A percentile compares a stretch with the other conserved stretches of the same genome.
Evolutionary conservation across 805 yeast species (phyloP).

Genomic region (Candida argentea): DNA sequence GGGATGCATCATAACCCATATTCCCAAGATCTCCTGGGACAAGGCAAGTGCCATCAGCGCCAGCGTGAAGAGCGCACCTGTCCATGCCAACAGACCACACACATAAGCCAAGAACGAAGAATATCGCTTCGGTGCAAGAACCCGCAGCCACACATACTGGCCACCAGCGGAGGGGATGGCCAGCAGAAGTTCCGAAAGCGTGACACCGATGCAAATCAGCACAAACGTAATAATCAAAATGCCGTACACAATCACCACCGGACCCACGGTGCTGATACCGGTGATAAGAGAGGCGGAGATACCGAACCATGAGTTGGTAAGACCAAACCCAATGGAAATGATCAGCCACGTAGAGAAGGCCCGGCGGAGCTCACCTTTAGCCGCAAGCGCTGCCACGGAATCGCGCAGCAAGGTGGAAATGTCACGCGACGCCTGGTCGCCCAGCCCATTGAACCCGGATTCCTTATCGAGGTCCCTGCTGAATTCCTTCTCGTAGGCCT

Average conservation of each 20-base stretch:
- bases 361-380: constrained; percentile 17
- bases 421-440: too few relatives aligned
- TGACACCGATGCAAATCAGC: constrained; percentile 26
- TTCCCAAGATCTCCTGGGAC: constrained; percentile 26
- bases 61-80: constrained; percentile 31
- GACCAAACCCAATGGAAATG: constrained; percentile 30
- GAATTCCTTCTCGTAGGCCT: too few relatives aligned
- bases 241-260: constrained; percentile 30
- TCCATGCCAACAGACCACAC: constrained; percentile 33
- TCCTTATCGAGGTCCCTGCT: too few relatives aligned
- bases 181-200: constrained; percentile 28
- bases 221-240: constrained; percentile 27
- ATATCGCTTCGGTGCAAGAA: constrained; percentile 27
- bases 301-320: constrained; percentile 36
- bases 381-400: background rate
- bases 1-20: constrained; percentile 27
- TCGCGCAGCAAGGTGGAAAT: background rate
- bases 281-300: constrained; percentile 30
- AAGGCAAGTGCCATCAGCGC: constrained; percentile 30
- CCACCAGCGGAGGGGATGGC: constrained; percentile 35
- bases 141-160: constrained; percentile 34
- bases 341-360: constrained; percentile 30
- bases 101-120: constrained; percentile 28
- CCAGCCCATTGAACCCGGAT: too few relatives aligned
- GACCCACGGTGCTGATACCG: constrained; percentile 34